Evolutionary conservation across 169 alveolate species (phyloP), one percentile per base, ranked within the genome.

Genomic region (Babesia sp.): DNA sequence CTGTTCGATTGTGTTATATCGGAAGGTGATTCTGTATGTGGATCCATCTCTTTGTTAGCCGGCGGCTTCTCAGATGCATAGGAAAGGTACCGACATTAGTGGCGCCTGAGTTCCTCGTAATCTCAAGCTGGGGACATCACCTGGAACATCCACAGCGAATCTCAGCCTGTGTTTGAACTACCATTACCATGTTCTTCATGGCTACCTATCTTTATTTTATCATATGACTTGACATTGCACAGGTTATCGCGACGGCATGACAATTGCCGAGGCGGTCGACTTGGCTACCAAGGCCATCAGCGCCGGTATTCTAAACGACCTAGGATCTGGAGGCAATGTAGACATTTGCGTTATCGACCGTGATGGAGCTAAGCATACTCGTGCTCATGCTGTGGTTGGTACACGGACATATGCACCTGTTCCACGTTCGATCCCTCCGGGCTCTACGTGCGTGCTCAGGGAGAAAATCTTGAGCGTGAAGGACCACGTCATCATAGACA

Each of bases 281-380:
- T 63, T 96, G 63, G 97, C 91, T n/a, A 86, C 91, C 39, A 91
- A 90, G 86, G 98, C 98, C 33, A 94, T 96, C 66, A 96, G 96
- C 82, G 98, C 98, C 50, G 99, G 99, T 80, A 94, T 97, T 60
- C 89, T 93, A 84, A 94, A 97, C 88, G 99, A 97, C 87, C 80
- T 97, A 70, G 98, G 98, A 12, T 92, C 98, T 33, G 99, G 99
- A 26, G 94, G 98, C 44, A 94, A 94, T 86, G 99, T 97, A 26
- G 98, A 97, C 87, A 88, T 96, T 6, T 92, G 93, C 34, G 94
- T 95, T 59, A 92, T 97, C 76, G 93, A 90, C 55, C 91, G 87
- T 69, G 94, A 93, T 50, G 94, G 95, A 29, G 85, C 87, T n/a
- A 95, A 94, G 24, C 91, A 85, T 71, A 81, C 80, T 51, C 91